Evolutionary conservation across 306 rosid species (phyloP).

Genomic region (Pyrus pyrifolia): DNA sequence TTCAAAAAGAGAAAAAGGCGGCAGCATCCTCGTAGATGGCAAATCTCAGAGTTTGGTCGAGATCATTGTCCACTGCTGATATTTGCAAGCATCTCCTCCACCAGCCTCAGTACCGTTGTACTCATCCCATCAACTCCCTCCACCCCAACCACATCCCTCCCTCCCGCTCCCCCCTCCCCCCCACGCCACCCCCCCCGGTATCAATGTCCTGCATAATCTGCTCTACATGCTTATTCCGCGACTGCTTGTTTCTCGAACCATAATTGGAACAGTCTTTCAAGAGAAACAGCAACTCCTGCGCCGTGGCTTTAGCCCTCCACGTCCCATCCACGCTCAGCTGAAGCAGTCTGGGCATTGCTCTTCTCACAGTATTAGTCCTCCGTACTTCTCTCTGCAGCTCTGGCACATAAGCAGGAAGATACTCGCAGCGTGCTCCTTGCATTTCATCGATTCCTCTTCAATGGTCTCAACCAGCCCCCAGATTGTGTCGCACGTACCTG

Average conservation of each 20-base stretch:
- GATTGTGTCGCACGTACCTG: too few relatives aligned
- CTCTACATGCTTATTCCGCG: conserved; percentile 27
- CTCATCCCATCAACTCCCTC: conserved; percentile 31
- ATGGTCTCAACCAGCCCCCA: conserved; percentile 15
- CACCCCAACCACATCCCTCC: too few relatives aligned
- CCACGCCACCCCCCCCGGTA: too few relatives aligned
- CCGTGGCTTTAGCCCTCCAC: conserved; percentile 38
- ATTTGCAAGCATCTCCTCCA: conserved; percentile 79
- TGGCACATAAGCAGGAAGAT: conserved; percentile 53
- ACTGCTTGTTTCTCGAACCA: conserved; percentile 29
- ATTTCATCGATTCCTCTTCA: conserved; percentile 53
- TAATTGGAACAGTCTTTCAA: conserved; percentile 50
- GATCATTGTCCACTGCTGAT: conserved; percentile 10
- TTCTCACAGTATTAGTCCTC: conserved; percentile 56
- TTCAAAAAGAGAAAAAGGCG: too few relatives aligned
- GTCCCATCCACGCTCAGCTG: conserved; percentile 79
- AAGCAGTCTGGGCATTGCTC: conserved; percentile 75
- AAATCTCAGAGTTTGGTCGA: background rate
- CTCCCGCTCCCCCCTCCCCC: background rate
- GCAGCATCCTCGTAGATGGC: too few relatives aligned
- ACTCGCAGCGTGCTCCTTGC: conserved; percentile 63
- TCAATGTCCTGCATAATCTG: conserved; percentile 62
- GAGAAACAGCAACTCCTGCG: conserved; percentile 53
- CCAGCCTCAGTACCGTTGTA: conserved; percentile 41
- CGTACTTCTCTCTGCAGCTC: conserved; percentile 66